phyloP scores from a whole-genome alignment of 805 yeast species.

The Saccharomycopsis synnaedendra region DNA sequence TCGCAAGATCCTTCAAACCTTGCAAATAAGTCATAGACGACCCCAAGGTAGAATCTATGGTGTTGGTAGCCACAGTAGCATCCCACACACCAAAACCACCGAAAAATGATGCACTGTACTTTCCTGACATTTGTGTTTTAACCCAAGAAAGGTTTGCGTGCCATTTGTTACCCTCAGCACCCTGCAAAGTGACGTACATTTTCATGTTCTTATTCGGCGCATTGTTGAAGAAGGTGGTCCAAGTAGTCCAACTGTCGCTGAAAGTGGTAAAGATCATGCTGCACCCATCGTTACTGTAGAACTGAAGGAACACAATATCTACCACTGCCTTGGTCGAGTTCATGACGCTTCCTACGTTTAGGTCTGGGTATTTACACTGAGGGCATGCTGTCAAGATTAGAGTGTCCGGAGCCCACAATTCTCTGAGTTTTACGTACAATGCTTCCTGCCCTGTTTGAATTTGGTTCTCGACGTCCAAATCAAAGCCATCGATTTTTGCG shows the following conservation, averaged over 20 bases:
- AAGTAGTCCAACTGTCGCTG: slow-evolving; percentile 2
- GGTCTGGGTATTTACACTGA: slow-evolving; percentile 55
- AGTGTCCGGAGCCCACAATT: slow-evolving; percentile 26
- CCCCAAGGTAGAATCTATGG: slow-evolving; percentile 5
- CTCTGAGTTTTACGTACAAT: slow-evolving; percentile 28
- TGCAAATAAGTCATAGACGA: background rate
- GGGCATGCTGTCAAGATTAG: slow-evolving; percentile 57
- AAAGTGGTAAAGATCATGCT: background rate
- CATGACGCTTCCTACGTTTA: slow-evolving; percentile 28
- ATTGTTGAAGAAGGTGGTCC: slow-evolving; percentile 1
- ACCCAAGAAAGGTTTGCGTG: background rate
- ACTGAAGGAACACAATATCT: slow-evolving; percentile 53
- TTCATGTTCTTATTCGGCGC: slow-evolving; percentile 2
- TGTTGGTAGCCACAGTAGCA: slow-evolving; percentile 6
- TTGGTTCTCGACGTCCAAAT: slow-evolving; percentile 19
- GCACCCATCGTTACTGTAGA: slow-evolving; percentile 44
- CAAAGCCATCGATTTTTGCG: slow-evolving; percentile 11
- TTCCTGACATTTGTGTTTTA: background rate
- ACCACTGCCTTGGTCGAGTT: slow-evolving; percentile 33
- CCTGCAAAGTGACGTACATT: slow-evolving; percentile 10
- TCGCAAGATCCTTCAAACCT: slow-evolving; percentile 9
- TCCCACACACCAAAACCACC: slow-evolving; percentile 13
- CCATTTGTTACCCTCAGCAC: slow-evolving; percentile 1
- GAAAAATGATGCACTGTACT: slow-evolving; percentile 1
- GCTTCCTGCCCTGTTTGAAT: slow-evolving; percentile 39